Evolutionary conservation across 2,329 filamentous ascomycete genomes (phyloP), one percentile per base, ranked within the genome.

Genomic region (Aureobasidium uvarum): DNA sequence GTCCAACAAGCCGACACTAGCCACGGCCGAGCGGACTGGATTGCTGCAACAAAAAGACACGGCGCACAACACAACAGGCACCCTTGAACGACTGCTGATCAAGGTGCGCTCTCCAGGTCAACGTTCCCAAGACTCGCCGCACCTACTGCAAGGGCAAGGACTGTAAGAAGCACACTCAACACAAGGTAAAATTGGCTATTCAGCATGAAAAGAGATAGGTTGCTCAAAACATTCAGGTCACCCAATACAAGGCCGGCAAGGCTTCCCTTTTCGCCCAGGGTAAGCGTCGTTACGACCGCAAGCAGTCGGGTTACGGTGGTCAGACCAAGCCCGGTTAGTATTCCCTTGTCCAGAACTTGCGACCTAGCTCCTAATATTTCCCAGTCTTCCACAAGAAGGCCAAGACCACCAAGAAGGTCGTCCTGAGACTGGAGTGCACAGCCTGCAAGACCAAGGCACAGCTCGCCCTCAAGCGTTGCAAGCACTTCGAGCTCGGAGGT

Each of bases 321-420:
- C 95, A 99, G 86, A 99, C 95, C 78, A 99, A 99, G 86, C 95
- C 96, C 76, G 28, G 28, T 31, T 31, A 31, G 28, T 31, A 31
- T 31, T 31, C 5, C 5, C 5, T 5, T 31, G 28, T 31, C 28
- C 28, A 31, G 28, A 31, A 31, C 28, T 31, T 31, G 28, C 28
- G 28, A 31, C 28, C 28, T 31, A 31, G 28, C 28, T 31, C 28
- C 28, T 31, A 31, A 31, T 6, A 31, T 31, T 31, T 31, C 5
- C 28, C 28, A 31, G 93, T 99, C 79, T 99, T 98, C 91, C 95
- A 98, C 91, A 99, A 98, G 90, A 98, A 97, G 86, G 95, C 95
- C 74, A 99, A 99, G 91, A 99, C 95, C 75, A 99, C 95, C 80
- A 99, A 99, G 91, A 99, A 99, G 90, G 90, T 99, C 77, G 96